Base-by-base conservation (phyloP, 305 asterid genomes). In the Solanum hybrid region DNA sequence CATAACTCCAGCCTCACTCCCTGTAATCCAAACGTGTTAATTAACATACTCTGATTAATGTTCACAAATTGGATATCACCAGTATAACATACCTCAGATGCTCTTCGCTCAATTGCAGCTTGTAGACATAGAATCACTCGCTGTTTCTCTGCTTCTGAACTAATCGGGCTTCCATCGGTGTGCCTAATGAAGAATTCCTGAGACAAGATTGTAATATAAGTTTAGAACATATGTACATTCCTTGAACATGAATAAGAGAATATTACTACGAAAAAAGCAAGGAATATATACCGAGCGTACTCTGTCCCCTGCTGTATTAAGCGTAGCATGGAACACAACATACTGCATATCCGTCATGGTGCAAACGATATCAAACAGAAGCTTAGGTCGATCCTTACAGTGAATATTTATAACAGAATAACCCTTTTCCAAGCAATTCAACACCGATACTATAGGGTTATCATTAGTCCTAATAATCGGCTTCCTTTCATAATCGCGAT, bases 121-220 rank as follows among this genome's bases (percentile, higher is more conserved):
- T 91, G 97, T 35, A 97, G 84, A 90, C 99, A 97, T 24, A 95
- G 95, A 91, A 96, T 95, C 89, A 97, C 98, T 1, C 98, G 97
- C 81, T 97, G 93, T 92, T 95, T 97, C 91, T 97, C 99, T 2
- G 98, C 99, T 86, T 97, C 99, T 1, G 98, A 96, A 86, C 96
- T 93, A 35, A 97, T 96, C 4, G 99, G 98, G 29, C 95, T 96
- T 42, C 98, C 99, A 82, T 97, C 99, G 74, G 92, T 93, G 89
- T 97, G 99, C 74, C 96, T 92, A 84, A 97, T 96, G 92, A 96
- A 97, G 93, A 97, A 97, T 92, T 97, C 99, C 99, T 97, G 92
- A 90, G 51, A 88, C 86, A 89, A 86, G 14, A 28, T 26, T 71
- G 40, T 33, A 29, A 36, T 26, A 76, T 2, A 39, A 76, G 89